Conservation (phyloP, 352 stramenopile species). For the Pythium phragmitis region DNA sequence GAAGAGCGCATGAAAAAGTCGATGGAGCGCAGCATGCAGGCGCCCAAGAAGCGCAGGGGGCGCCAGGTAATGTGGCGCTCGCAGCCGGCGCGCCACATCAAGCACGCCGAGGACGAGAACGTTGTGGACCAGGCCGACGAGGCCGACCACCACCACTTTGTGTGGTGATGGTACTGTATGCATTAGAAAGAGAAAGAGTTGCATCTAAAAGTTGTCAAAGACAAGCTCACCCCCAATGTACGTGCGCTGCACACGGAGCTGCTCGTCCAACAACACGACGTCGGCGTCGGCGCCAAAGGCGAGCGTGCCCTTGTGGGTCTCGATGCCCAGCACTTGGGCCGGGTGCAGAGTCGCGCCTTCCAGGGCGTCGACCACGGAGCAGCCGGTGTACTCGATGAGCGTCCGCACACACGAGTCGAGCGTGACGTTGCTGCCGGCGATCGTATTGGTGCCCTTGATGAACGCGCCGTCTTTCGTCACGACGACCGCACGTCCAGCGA, state of each 20-base stretch:
- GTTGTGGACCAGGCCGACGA: conserved; percentile 81
- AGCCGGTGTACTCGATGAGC: conserved; percentile 83
- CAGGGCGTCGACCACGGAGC: conserved; percentile 70
- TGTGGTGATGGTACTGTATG: conserved; percentile 44
- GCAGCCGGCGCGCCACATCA: conserved; percentile 73
- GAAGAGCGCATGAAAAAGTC: conserved; percentile 93
- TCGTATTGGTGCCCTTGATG: conserved; percentile 71
- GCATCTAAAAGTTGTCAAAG: conserved; percentile 32
- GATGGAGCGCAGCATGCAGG: conserved; percentile 92
- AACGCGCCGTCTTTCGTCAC: conserved; percentile 42
- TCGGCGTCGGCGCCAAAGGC: conserved; percentile 76
- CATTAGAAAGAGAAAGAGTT: not conserved
- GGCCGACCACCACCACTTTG: conserved; percentile 82
- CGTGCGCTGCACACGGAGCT: conserved; percentile 65
- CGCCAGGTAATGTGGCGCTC: conserved; percentile 93
- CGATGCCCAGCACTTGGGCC: conserved; percentile 62
- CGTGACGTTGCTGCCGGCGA: conserved; percentile 82
- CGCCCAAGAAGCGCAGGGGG: conserved; percentile 91
- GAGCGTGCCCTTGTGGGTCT: conserved; percentile 66
- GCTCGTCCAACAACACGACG: conserved; percentile 78
- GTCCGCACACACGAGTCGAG: conserved; percentile 83
- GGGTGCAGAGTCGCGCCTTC: conserved; percentile 74
- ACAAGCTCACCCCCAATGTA: conserved; percentile 74
- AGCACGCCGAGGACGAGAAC: conserved; percentile 76
- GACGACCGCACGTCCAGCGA: conserved; percentile 70